Evolutionary conservation across 495 filamentous ascomycete species (phyloP), one percentile per base, ranked within the genome.

Genomic region (Aspergillus hancockii): DNA sequence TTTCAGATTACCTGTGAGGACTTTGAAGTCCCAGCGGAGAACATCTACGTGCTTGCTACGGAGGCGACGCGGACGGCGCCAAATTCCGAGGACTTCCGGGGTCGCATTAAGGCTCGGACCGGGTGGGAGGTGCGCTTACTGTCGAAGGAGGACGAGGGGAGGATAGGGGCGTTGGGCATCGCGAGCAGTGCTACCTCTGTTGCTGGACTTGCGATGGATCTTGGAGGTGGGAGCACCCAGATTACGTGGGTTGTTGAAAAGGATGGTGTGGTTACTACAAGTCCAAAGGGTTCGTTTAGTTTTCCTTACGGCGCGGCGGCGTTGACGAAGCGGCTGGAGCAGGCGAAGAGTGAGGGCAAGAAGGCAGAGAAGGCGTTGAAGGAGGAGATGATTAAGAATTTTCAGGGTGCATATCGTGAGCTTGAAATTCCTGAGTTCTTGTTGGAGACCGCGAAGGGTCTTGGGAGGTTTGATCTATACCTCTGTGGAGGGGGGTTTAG

Each of bases 401-500:
- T 95, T 65, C 74, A 72, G 54, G 67, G 78, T 16, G 87, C 90
- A 9, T 87, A 89, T 52, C 65, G 63, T 1, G 72, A 79, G 10
- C 71, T 86, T 16, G 74, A 77, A 2, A 70, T 93, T 8, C 82
- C 89, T 4, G 56, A 74, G 9, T 64, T 74, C 14, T 70, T 89
- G 14, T 66, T 72, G 16, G 60, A 79, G 47, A 63, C 60, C 3
- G 72, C 71, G 14, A 67, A 72, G 25, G 58, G 65, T 3, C 56
- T 71, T 1, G 75, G 73, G 0, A 85, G 88, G 14, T 80, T 90
- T 55, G 83, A 86, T 38, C 76, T 96, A 8, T 70, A 92, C 67
- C 84, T 96, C 56, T 94, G 89, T 58, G 92, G 92, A 19, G 92
- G 92, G 13, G 92, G 92, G 0, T 95, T 95, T 68, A 77, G 92